Percentiles rank a stretch among this genome's conserved stretches.
phyloP scores from a whole-genome alignment of 305 asterid species.

The Striga hermonthica region DNA sequence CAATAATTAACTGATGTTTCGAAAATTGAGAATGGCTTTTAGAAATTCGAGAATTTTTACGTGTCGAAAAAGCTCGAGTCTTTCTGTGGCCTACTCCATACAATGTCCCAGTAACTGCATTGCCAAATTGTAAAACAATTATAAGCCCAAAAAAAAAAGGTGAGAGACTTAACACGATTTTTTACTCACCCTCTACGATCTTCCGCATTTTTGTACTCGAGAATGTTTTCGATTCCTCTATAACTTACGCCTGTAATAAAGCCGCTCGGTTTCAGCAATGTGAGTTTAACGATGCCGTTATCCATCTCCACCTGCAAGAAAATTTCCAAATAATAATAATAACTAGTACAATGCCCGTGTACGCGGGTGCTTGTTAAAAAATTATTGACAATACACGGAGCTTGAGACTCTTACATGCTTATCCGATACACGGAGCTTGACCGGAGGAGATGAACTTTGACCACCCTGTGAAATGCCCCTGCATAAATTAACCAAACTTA shows the following conservation, averaged over 20 bases:
- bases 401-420: constrained; percentile 44
- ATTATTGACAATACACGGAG: no score
- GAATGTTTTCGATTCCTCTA: constrained; percentile 45
- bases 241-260: constrained; percentile 46
- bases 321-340: not conserved
- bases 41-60: constrained; percentile 33
- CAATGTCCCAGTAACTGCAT: constrained; percentile 66
- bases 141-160: no score
- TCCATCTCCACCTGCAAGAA: constrained; percentile 52
- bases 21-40: not conserved
- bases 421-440: constrained; percentile 31
- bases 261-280: constrained; percentile 47
- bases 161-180: not conserved
- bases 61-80: constrained; percentile 38
- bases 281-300: constrained; percentile 51
- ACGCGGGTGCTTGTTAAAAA: no score
- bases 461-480: constrained; percentile 29
- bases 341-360: no score
- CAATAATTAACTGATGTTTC: not conserved
- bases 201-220: constrained; percentile 40
- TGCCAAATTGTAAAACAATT: not conserved
- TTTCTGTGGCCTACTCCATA: constrained; percentile 46
- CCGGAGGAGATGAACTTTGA: constrained; percentile 33
- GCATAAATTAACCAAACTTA: constrained; percentile 17
- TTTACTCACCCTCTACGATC: constrained; percentile 54